A percentile compares a stretch with the other conserved stretches of the same genome.
phyloP scores from a whole-genome alignment of 225 moss, liverwort and hornwort genomes.

The Rhytidiadelphus loreus region DNA sequence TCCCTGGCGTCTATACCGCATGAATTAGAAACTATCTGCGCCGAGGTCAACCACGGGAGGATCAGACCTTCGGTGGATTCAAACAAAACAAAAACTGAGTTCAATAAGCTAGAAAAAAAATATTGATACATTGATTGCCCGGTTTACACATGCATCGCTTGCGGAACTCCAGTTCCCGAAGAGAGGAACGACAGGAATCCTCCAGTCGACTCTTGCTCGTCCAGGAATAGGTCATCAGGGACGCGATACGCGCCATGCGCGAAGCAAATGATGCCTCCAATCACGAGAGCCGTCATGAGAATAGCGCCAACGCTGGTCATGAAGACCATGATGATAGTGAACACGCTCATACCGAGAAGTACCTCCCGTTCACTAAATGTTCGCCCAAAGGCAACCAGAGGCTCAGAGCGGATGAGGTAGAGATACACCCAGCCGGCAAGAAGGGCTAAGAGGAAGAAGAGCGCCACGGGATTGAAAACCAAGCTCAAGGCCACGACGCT shows the following conservation, averaged over 20 bases:
- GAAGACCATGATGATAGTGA: slow-evolving; percentile 39
- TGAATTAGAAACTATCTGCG: neutral
- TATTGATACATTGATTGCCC: slow-evolving; percentile 7
- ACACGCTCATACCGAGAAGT: slow-evolving; percentile 44
- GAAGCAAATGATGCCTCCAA: slow-evolving; percentile 36
- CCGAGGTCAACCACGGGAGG: neutral
- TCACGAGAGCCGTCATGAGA: slow-evolving; percentile 43
- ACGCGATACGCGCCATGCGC: slow-evolving; percentile 81
- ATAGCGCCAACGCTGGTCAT: slow-evolving; percentile 60
- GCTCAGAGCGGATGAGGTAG: slow-evolving; percentile 72
- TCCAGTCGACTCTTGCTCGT: slow-evolving; percentile 68
- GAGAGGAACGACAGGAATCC: slow-evolving; percentile 75
- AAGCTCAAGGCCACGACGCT: slow-evolving; percentile 27
- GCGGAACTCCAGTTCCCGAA: slow-evolving; percentile 42
- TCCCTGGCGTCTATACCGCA: neutral
- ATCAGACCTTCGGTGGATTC: neutral
- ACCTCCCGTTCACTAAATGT: slow-evolving; percentile 78
- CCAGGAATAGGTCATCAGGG: slow-evolving; percentile 92
- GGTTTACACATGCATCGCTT: slow-evolving; percentile 53
- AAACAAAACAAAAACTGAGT: neutral
- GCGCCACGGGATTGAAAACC: slow-evolving; percentile 24
- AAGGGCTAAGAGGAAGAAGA: slow-evolving; percentile 34
- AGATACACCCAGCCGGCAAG: slow-evolving; percentile 63
- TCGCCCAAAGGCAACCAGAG: slow-evolving; percentile 49
- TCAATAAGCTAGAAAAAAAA: neutral